phyloP scores from a whole-genome alignment of 192 early-diverging fungal genomes.

The Oehlia diaphana region DNA sequence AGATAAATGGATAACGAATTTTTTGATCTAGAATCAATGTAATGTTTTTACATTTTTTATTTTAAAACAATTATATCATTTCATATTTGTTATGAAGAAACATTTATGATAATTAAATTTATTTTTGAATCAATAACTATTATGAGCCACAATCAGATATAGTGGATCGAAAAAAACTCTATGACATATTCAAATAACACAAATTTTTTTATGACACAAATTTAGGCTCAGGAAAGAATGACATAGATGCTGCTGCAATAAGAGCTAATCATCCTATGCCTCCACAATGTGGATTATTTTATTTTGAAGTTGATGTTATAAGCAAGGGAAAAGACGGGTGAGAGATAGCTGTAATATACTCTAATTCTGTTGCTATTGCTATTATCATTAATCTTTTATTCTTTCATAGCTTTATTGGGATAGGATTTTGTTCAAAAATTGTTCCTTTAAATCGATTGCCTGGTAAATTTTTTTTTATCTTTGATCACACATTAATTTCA shows the following conservation, averaged over 20 bases:
- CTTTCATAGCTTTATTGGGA: constrained; percentile 66
- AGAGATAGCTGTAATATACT: not conserved
- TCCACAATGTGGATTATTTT: constrained; percentile 83
- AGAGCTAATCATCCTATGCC: constrained; percentile 82
- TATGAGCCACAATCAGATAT: not conserved
- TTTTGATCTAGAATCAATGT: too few species aligned
- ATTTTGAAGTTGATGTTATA: constrained; percentile 86
- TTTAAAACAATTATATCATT: not conserved
- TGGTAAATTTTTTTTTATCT: constrained; percentile 50
- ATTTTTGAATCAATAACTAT: not conserved
- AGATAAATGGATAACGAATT: not conserved
- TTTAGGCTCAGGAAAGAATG: constrained; percentile 64
- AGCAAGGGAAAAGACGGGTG: constrained; percentile 87
- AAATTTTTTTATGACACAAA: not conserved
- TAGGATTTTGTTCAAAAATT: constrained; percentile 73
- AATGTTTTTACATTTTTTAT: not conserved
- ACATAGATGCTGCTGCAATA: constrained; percentile 82
- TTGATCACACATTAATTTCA: not conserved
- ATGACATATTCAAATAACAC: not conserved
- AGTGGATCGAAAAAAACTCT: too few species aligned
- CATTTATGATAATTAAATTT: not conserved
- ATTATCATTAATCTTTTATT: not conserved
- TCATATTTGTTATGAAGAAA: not conserved
- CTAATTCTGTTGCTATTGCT: not conserved
- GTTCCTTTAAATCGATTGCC: constrained; percentile 72